Evolutionary conservation across 331 rosid species (phyloP), one percentile per base, ranked within the genome.

Genomic region (Quercus lobata): DNA sequence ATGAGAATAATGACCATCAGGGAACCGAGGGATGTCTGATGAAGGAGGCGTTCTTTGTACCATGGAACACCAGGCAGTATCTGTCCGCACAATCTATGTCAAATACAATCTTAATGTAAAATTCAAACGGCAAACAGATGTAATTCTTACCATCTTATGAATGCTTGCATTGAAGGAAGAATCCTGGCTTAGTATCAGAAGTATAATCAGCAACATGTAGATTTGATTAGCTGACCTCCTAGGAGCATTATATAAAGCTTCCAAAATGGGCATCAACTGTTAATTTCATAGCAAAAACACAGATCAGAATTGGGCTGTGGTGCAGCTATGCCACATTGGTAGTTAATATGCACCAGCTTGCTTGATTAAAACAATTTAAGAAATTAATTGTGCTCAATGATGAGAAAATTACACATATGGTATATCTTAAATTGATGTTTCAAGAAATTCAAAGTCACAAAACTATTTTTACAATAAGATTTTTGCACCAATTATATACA

Each of bases 11-110:
- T 84, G 73, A 96, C 97, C 95, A 92, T 84, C 89, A 96, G 90
- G 71, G 99, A 96, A 84, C 98, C 99, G 66, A 93, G 99, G 78
- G 98, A 93, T 63, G 92, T 90, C 79, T 92, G 99, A 84, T 93
- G 94, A 84, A 96, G 99, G 75, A 93, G 93, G 75, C 98, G 98
- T 77, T 96, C 99, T 89, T 92, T 96, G 87, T 93, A 93, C 99
- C 99, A 96, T 72, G 99, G 90, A 79, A 96, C 97, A 76, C 82
- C 90, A 11, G 92, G 86, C 86, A 96, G 87, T 46, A 93, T 85
- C 99, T 96, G 97, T 69, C 41, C 84, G 52, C 22, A 78, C 57
- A 49, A 60, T 85, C 63, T 69, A 71, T 53, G 83, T 83, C 73
- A 87, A 76, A 63, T 49, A 83, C 70, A 72, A 78, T 68, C 82